Percentiles rank a stretch among this genome's conserved stretches.
Conservation (phyloP, 306 rosid genomes). For the Lathyrus sativus region DNA sequence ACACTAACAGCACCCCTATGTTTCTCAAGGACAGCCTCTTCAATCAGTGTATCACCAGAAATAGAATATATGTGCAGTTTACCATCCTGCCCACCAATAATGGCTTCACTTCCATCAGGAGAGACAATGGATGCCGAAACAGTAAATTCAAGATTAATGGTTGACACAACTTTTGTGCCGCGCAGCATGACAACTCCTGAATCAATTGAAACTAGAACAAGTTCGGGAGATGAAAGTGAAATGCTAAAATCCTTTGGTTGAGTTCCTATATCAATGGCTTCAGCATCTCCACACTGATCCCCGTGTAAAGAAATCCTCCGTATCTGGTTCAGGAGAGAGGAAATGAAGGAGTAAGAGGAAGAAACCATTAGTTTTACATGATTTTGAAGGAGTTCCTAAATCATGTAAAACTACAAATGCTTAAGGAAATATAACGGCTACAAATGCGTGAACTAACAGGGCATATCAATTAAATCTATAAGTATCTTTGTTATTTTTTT, state of each 20-base stretch:
- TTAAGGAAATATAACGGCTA: too few relatives aligned
- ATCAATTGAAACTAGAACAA: conserved; percentile 79
- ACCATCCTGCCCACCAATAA: conserved; percentile 92
- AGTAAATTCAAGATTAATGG: conserved; percentile 77
- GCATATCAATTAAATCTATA: neutral
- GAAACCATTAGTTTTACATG: conserved; percentile 5
- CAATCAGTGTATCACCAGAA: conserved; percentile 68
- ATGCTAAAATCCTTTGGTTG: conserved; percentile 89
- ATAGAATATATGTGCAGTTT: conserved; percentile 77
- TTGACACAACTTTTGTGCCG: conserved; percentile 73
- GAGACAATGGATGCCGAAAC: conserved; percentile 83
- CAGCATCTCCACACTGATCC: conserved; percentile 81
- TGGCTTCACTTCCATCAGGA: conserved; percentile 94
- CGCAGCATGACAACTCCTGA: conserved; percentile 81
- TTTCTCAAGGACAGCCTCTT: conserved; percentile 87
- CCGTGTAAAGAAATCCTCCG: conserved; percentile 66
- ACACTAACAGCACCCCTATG: conserved; percentile 90
- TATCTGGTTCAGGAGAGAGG: conserved; percentile 53
- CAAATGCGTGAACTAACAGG: neutral
- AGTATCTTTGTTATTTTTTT: neutral
- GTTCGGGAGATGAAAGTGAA: conserved; percentile 79
- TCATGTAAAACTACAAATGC: too few relatives aligned
- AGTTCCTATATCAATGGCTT: conserved; percentile 83
- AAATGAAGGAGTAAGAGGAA: conserved; percentile 22
- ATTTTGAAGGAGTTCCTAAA: too few relatives aligned